These are phyloP conservation scores for Saturnispora kantuleensis DNA, from an alignment of 805 yeast species.

Conservation along the genomic window DNA sequence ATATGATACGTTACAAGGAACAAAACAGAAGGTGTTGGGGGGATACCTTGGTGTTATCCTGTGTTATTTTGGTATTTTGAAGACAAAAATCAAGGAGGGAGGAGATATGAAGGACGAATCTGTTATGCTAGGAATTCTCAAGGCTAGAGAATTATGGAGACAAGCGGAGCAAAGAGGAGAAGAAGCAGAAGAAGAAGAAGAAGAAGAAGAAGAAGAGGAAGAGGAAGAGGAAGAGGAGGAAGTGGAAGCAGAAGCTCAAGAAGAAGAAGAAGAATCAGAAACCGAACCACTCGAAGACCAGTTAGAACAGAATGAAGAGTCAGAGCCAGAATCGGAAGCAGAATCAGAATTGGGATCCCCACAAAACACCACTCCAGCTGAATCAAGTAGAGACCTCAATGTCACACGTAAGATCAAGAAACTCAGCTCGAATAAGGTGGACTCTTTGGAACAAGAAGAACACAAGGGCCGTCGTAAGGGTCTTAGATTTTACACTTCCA, in stretches of 20 bases:
- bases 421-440: slow-evolving; percentile 31
- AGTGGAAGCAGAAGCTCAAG: slow-evolving; percentile 17
- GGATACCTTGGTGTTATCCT: slow-evolving; percentile 72
- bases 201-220: slow-evolving; percentile 19
- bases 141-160: slow-evolving; percentile 82
- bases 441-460: slow-evolving; percentile 79
- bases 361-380: slow-evolving; percentile 28
- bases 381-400: slow-evolving; percentile 29
- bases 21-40: slow-evolving; percentile 61
- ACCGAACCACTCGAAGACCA: slow-evolving; percentile 22
- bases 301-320: slow-evolving; percentile 13
- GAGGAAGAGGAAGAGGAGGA: slow-evolving; percentile 7
- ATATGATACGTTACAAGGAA: slow-evolving; percentile 31
- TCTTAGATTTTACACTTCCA: slow-evolving; percentile 91
- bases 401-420: slow-evolving; percentile 37
- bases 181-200: slow-evolving; percentile 12
- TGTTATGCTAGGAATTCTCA: slow-evolving; percentile 77
- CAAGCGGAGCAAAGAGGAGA: slow-evolving; percentile 47
- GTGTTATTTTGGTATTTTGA: slow-evolving; percentile 68
- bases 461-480: slow-evolving; percentile 71
- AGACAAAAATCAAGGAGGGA: slow-evolving; percentile 43
- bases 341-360: slow-evolving; percentile 1
- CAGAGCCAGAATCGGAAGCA: slow-evolving; percentile 12
- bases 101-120: slow-evolving; percentile 77
- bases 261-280: slow-evolving; percentile 19